Percentiles rank a stretch among this genome's conserved stretches.
Evolutionary conservation across 805 yeast species (phyloP).

Genomic region (Monosporozyma servazzii): DNA sequence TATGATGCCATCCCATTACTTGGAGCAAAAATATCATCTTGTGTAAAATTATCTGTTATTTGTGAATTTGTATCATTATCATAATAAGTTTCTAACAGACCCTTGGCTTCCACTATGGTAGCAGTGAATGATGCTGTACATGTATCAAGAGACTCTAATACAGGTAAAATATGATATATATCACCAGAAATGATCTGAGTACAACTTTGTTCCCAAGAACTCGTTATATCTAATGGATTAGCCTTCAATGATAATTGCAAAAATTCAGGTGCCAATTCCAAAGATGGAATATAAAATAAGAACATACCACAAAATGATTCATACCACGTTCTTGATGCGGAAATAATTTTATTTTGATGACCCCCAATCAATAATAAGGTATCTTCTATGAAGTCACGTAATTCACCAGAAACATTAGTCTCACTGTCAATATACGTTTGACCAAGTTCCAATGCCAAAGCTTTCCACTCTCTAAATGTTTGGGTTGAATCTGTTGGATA

Average conservation of each 20-base stretch:
- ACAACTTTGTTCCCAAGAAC: conserved; percentile 48
- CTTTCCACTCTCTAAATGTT: conserved; percentile 34
- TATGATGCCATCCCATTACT: conserved; percentile 39
- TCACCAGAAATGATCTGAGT: conserved; percentile 47
- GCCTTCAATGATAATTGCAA: conserved; percentile 29
- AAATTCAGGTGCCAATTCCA: conserved; percentile 35
- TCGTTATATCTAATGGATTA: conserved; percentile 32
- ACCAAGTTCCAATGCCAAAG: conserved; percentile 21
- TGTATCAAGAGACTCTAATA: conserved; percentile 49
- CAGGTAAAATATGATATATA: conserved; percentile 46
- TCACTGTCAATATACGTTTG: conserved; percentile 19
- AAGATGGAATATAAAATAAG: conserved; percentile 51
- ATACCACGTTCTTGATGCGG: conserved; percentile 54
- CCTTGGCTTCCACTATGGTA: conserved; percentile 54
- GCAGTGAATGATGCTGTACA: conserved; percentile 58
- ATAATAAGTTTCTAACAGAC: conserved; percentile 38
- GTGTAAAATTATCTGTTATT: background rate
- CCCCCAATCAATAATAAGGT: conserved; percentile 32
- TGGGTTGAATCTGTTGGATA: conserved; percentile 29
- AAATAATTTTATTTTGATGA: conserved; percentile 37
- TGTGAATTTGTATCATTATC: conserved; percentile 11
- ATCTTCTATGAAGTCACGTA: conserved; percentile 26
- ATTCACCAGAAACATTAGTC: conserved; percentile 17
- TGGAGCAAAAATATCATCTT: conserved; percentile 27
- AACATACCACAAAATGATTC: conserved; percentile 51